phyloP scores from a whole-genome alignment of 1,284 basidiomycete genomes.

The Cutaneotrichosporon sp. region DNA sequence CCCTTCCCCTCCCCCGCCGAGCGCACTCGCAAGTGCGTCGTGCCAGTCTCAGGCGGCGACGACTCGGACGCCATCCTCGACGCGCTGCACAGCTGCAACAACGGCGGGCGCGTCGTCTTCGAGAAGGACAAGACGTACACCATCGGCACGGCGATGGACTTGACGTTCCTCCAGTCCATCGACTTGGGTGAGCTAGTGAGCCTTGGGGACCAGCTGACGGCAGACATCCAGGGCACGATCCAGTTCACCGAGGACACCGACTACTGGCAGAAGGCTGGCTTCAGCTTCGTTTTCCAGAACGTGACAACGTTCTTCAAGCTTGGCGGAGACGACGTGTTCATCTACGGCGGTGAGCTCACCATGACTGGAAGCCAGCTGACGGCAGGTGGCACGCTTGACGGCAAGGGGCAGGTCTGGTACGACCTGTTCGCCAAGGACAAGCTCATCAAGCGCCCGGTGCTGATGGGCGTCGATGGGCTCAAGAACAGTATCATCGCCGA shows the following conservation, averaged over 20 bases:
- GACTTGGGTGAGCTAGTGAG: background rate
- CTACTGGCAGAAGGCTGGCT: conserved; percentile 8
- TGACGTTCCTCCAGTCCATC: conserved; percentile 9
- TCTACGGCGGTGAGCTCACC: conserved; percentile 53
- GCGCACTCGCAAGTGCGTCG: background rate
- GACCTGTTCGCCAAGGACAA: conserved; percentile 55
- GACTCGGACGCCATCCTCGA: background rate
- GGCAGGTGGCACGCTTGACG: conserved; percentile 29
- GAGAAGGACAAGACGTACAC: conserved; percentile 6
- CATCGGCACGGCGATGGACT: conserved; percentile 7
- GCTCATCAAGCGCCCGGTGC: conserved; percentile 14
- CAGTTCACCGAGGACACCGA: conserved; percentile 10
- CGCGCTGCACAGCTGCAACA: conserved; percentile 4
- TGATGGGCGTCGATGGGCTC: conserved; percentile 24
- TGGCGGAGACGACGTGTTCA: conserved; percentile 59
- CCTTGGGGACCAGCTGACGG: no score
- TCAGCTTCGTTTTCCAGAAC: conserved; percentile 11
- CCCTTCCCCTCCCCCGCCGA: background rate
- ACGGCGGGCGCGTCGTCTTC: conserved; percentile 7
- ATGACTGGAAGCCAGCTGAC: background rate
- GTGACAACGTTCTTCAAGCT: conserved; percentile 7
- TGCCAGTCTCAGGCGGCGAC: background rate
- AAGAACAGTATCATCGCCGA: conserved; percentile 5
- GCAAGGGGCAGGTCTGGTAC: conserved; percentile 59
- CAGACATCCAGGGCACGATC: conserved; percentile 10